Evolutionary conservation across 495 filamentous ascomycete genomes (phyloP), one percentile per base, ranked within the genome.

Genomic region (Annulohypoxylon nitens): DNA sequence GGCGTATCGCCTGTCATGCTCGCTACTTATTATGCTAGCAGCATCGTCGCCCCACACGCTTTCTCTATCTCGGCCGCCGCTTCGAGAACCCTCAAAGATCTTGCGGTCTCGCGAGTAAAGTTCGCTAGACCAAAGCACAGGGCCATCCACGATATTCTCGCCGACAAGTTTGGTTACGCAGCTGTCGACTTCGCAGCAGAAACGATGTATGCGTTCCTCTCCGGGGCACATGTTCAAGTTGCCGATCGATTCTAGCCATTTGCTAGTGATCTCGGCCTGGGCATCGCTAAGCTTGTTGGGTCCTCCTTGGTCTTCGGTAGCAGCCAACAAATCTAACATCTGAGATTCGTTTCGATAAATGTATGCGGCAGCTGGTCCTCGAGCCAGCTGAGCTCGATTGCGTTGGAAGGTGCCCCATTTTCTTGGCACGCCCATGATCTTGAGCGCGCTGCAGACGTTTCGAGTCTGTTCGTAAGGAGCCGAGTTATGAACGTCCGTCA

Each of bases 231-330:
- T 95, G 75, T 97, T 98, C 79, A 96, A 95, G 20, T 98, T 88
- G 10, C 88, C 89, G 71, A 90, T 91, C 78, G 92, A 89, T 14
- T 91, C 88, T 51, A 99, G 81, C 93, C 96, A 99, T 61, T 90
- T 91, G 23, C 88, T 85, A 4, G 94, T 97, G 71, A 94, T 90
- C 37, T 95, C 93, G 2, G 95, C 89, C 77, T 98, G 96, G 61
- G 98, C 95, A 77, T 99, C 96, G n/a, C 93, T 93, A 10, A 99
- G 88, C 78, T 99, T 99, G 79, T 95, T 96, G 2, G 93, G 91
- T 0, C 96, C 95, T 47, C 93, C 96, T 71, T 97, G 93, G 41
- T 93, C 94, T 36, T 90, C 89, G 1, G 88, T 83, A 11, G 94
- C 94, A 25, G 93, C 93, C 79, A 99, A 89, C 16, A 97, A 86